These are phyloP conservation scores for Lepidium didymum DNA, from an alignment of 345 rosid genomes.

Conservation along the genomic window DNA sequence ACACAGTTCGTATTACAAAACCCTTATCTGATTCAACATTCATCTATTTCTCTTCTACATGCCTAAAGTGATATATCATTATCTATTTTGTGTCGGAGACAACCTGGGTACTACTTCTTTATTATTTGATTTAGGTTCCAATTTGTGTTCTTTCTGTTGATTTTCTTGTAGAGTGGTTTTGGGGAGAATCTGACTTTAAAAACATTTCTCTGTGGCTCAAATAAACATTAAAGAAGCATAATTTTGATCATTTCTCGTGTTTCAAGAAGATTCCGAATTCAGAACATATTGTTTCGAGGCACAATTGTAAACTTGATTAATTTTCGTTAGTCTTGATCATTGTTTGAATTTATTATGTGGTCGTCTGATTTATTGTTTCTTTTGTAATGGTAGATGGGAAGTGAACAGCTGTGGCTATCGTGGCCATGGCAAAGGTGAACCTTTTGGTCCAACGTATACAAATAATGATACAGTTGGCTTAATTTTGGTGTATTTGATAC, in stretches of 20 bases:
- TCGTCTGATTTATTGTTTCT: background rate
- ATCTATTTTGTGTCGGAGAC: too few species aligned
- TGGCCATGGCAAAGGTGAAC: constrained; percentile 70
- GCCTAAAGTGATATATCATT: too few species aligned
- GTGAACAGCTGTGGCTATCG: constrained; percentile 81
- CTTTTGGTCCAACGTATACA: constrained; percentile 84
- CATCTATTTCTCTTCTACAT: too few species aligned
- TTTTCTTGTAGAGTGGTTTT: background rate
- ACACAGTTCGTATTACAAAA: too few species aligned
- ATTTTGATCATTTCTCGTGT: too few species aligned
- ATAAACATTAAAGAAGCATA: background rate
- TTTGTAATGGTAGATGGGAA: constrained; percentile 71
- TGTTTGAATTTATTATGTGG: too few species aligned
- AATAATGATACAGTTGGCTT: constrained; percentile 75
- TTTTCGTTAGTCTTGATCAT: too few species aligned
- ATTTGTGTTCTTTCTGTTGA: background rate
- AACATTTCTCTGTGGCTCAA: background rate
- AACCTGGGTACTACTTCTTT: constrained; percentile 55
- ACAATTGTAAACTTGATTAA: too few species aligned
- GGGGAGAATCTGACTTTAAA: background rate
- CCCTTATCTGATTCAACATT: too few species aligned
- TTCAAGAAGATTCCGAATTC: too few species aligned
- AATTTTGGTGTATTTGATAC: too few species aligned
- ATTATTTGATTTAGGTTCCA: background rate
- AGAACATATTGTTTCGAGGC: too few species aligned